phyloP scores from a whole-genome alignment of 2,329 filamentous ascomycete species.

The Diaporthe ilicicola region DNA sequence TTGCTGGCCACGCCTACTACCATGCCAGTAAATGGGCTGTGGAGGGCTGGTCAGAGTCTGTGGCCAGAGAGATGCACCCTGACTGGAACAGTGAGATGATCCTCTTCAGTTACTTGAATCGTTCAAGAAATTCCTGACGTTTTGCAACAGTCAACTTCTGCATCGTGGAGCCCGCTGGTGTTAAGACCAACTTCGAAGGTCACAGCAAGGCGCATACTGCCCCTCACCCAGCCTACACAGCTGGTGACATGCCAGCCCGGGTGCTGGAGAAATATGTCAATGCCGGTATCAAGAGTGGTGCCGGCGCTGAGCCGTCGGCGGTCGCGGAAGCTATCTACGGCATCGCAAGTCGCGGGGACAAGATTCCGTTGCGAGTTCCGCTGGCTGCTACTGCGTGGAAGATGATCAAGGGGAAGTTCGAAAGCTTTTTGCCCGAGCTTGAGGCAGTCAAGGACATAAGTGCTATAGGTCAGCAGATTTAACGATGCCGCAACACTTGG shows the following conservation, averaged over 20 bases:
- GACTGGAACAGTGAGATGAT: slow-evolving; percentile 36
- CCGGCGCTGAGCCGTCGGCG: background rate
- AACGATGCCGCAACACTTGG: too few species aligned
- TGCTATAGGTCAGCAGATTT: too few species aligned
- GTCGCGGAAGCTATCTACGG: background rate
- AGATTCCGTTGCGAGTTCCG: background rate
- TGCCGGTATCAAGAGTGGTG: background rate
- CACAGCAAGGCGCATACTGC: too few species aligned
- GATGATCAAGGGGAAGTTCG: too few species aligned
- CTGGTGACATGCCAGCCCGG: too few species aligned
- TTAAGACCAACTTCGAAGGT: slow-evolving; percentile 25
- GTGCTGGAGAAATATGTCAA: too few species aligned
- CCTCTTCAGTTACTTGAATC: too few species aligned
- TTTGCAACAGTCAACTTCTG: slow-evolving; percentile 2
- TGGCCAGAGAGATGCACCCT: slow-evolving; percentile 36
- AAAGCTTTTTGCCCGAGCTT: too few species aligned
- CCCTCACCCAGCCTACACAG: too few species aligned
- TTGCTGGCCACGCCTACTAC: slow-evolving; percentile 38
- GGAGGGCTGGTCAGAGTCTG: slow-evolving; percentile 38
- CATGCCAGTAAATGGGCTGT: slow-evolving; percentile 39
- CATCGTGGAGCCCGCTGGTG: slow-evolving; percentile 19
- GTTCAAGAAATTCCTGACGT: background rate
- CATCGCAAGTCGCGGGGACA: background rate
- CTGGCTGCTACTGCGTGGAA: background rate
- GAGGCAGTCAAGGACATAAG: too few species aligned